Conservation (phyloP, 2,329 filamentous ascomycete species). For the Stemphylium beticola region DNA sequence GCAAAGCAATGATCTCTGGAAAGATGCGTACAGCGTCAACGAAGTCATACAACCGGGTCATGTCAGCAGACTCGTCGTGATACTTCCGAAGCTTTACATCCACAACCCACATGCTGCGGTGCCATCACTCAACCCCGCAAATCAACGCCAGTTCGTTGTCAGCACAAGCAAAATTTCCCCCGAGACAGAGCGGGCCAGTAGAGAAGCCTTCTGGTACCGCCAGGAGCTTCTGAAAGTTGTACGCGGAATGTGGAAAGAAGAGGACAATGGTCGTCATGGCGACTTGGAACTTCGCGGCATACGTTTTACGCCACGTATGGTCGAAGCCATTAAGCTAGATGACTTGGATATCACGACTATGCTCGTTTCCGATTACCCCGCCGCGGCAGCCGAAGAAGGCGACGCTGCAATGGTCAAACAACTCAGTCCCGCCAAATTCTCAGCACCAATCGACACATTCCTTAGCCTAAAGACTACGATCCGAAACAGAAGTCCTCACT, state of each 20-base stretch:
- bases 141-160: constrained; percentile 92
- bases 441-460: constrained; percentile 65
- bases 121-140: constrained; percentile 77
- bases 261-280: constrained; percentile 63
- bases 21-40: constrained; percentile 33
- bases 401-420: constrained; percentile 37
- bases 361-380: constrained; percentile 22
- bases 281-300: constrained; percentile 78
- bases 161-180: constrained; percentile 79
- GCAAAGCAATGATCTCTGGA: constrained; percentile 7
- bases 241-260: constrained; percentile 73
- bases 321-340: constrained; percentile 81
- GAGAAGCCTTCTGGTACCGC: constrained; percentile 91
- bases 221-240: constrained; percentile 77
- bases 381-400: constrained; percentile 13
- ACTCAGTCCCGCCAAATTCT: constrained; percentile 55
- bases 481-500: constrained; percentile 72
- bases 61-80: constrained; percentile 76
- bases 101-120: constrained; percentile 79
- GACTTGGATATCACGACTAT: constrained; percentile 71
- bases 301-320: constrained; percentile 76
- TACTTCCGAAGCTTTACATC: constrained; percentile 76
- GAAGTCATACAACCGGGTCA: constrained; percentile 63
- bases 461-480: constrained; percentile 73
- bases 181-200: constrained; percentile 75